Percentiles rank a stretch among this genome's conserved stretches.
Evolutionary conservation across 179 eudicot species (phyloP).

Genomic region (Patellifolia procumbens): DNA sequence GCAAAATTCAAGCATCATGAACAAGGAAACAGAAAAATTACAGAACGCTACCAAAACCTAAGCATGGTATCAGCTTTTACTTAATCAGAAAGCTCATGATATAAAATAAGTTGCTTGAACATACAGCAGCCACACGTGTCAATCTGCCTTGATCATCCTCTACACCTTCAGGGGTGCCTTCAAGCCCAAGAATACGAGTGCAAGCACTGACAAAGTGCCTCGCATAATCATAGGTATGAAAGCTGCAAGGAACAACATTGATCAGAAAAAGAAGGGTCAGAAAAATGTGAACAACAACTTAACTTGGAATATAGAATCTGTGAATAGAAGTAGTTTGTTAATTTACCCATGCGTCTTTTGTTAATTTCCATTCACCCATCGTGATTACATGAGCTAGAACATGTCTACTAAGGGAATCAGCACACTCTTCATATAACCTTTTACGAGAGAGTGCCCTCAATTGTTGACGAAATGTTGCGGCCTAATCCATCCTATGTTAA

Average conservation of each 20-base stretch:
- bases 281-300: background rate
- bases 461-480: no score
- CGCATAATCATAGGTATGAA: conserved; percentile 97
- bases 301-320: background rate
- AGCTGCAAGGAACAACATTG: conserved; percentile 44
- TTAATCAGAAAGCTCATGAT: conserved; percentile 12
- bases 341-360: no score
- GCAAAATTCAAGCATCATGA: conserved; percentile 23
- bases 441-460: no score
- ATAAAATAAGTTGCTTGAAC: conserved; percentile 26
- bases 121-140: conserved; percentile 98
- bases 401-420: no score
- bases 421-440: no score
- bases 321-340: background rate
- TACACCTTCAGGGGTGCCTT: conserved; percentile 99
- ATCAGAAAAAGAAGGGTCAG: background rate
- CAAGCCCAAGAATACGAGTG: conserved; percentile 97
- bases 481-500: no score
- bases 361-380: no score
- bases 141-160: conserved; percentile 91
- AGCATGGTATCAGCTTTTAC: conserved; percentile 9
- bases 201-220: conserved; percentile 99
- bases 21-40: background rate
- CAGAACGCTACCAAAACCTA: conserved; percentile 6
- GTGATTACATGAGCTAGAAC: no score